Conservation (phyloP, 129 eudicot genomes). For the Deinandra increscens region DNA sequence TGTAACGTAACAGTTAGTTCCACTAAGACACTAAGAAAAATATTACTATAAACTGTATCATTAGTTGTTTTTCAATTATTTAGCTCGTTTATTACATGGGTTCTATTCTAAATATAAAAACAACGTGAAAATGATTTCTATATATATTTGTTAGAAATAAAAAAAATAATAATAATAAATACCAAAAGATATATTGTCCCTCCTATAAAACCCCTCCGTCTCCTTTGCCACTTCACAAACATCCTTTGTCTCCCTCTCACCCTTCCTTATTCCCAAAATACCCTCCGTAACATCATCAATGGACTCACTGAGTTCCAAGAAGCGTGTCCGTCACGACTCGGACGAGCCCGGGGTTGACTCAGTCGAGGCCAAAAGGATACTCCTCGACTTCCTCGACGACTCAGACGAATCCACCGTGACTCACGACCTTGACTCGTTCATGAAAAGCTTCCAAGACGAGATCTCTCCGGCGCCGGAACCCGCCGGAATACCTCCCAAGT, state of each 20-base stretch:
- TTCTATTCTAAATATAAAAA: too few species aligned
- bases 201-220: constrained; percentile 31
- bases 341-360: constrained; percentile 38
- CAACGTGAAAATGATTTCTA: too few species aligned
- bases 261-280: constrained; percentile 17
- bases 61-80: too few species aligned
- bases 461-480: constrained; percentile 35
- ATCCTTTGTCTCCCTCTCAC: constrained; percentile 12
- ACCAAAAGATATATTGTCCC: constrained; percentile 21
- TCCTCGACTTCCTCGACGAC: constrained; percentile 55
- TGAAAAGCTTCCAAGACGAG: constrained; percentile 75
- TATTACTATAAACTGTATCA: too few species aligned
- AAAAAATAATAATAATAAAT: not conserved
- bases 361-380: constrained; percentile 52
- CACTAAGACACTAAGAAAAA: too few species aligned
- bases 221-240: constrained; percentile 43
- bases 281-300: constrained; percentile 13
- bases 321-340: constrained; percentile 46
- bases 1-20: too few species aligned
- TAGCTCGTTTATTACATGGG: too few species aligned
- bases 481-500: constrained; percentile 31
- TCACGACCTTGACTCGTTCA: constrained; percentile 73
- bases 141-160: too few species aligned
- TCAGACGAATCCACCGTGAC: constrained; percentile 43
- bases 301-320: constrained; percentile 44